Evolutionary conservation across 768 basidiomycete genomes (phyloP), one percentile per base, ranked within the genome.

Genomic region (Kondoa subrosea): DNA sequence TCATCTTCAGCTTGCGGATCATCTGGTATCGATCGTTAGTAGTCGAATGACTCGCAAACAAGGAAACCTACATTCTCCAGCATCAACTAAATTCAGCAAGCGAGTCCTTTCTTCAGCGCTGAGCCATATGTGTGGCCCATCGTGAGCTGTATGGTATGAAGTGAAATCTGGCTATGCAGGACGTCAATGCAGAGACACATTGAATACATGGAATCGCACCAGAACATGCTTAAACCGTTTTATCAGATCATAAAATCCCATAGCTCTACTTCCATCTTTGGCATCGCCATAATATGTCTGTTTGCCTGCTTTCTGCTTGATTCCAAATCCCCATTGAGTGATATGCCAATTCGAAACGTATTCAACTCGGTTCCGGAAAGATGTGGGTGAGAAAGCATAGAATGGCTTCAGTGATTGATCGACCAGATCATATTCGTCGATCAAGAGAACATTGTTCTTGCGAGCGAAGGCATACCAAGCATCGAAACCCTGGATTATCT

Each of bases 341-440:
- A 50, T 21, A 50, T 50, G 40, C 40, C 40, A 56, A 16, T 58
- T 56, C 1, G 62, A 56, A 57, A 72, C 58, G 32, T 72, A 65
- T 17, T 65, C 66, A 26, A 75, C 69, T 26, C 75, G 69, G 16
- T 59, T 64, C 3, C 68, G 70, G 60, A 76, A 70, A 29, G 70
- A 65, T n/a, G 67, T 56, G 4, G 72, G 72, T 12, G 63, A 68
- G 72, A 75, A 72, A 4, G 74, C 76, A 64, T 73, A 69, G 72
- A 72, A 76, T 29, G 72, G 72, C 33, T 65, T 66, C 57, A 76
- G 72, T 34, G 73, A 73, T 27, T 73, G 63, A 57, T 75, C 70
- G 68, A 76, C 75, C n/a, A 72, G 69, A 71, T 76, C 74, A 65
- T 74, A 76, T 69, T 76, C 76, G 73, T 74, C 74, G 69, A 74